These are phyloP conservation scores for Hypoxylon sp. DNA, from an alignment of 2,329 filamentous ascomycete species.

Conservation along the genomic window DNA sequence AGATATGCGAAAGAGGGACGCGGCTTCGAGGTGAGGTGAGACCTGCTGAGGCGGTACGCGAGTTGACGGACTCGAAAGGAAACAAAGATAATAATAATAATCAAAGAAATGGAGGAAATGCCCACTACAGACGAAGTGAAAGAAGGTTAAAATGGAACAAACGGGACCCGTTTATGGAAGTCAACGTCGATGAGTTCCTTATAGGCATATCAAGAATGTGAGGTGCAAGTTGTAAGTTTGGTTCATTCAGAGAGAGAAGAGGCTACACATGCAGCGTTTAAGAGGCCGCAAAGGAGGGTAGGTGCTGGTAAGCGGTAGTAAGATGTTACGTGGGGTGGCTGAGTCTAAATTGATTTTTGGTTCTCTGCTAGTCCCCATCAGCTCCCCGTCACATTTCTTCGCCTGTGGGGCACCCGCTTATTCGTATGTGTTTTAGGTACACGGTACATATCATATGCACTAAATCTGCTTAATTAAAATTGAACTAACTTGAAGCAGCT, in stretches of 20 bases:
- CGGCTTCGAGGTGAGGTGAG: conserved; percentile 14
- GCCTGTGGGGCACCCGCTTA: conserved; percentile 10
- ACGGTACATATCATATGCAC: no score
- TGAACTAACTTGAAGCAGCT: no score
- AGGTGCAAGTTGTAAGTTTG: no score
- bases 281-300: no score
- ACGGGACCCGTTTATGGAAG: conserved; percentile 7
- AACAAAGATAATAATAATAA: no score
- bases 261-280: no score
- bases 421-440: conserved; percentile 8
- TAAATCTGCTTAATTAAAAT: no score
- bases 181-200: conserved; percentile 7
- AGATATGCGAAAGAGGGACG: conserved; percentile 21
- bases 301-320: conserved; percentile 9
- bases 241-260: no score
- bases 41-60: no score
- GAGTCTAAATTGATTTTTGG: conserved; percentile 32
- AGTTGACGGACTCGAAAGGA: no score
- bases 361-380: conserved; percentile 28
- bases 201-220: conserved; percentile 16
- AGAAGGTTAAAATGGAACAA: background rate
- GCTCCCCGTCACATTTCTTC: conserved; percentile 31
- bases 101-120: background rate
- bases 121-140: background rate
- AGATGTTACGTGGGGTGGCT: conserved; percentile 29